Evolutionary conservation across 2,329 filamentous ascomycete genomes (phyloP).

Genomic region (Trichoderma semiorbis): DNA sequence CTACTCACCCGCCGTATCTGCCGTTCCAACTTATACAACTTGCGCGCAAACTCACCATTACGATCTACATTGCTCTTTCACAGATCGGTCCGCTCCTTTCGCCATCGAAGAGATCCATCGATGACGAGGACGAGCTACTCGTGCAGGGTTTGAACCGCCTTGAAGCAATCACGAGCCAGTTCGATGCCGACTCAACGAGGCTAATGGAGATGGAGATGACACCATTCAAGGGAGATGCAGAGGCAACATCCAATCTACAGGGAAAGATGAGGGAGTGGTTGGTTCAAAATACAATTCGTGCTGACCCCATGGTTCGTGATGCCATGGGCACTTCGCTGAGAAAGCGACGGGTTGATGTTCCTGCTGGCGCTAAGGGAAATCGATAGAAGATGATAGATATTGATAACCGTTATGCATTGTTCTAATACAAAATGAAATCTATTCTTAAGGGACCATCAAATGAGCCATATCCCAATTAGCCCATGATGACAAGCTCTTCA

Average conservation of each 20-base stretch:
- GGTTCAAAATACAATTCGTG: conserved; percentile 78
- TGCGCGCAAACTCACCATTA: conserved; percentile 71
- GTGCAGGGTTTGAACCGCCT: conserved; percentile 66
- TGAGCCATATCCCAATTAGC: not conserved
- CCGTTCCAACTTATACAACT: conserved; percentile 82
- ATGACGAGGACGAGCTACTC: conserved; percentile 47
- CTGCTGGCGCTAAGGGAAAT: conserved; percentile 56
- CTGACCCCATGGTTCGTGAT: conserved; percentile 76
- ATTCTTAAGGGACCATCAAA: not conserved
- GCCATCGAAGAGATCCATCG: conserved; percentile 30
- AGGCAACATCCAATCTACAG: conserved; percentile 55
- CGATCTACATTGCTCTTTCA: conserved; percentile 76
- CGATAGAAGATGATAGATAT: conserved; percentile 29
- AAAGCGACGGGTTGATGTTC: conserved; percentile 59
- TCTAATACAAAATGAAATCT: not conserved
- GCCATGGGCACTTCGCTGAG: conserved; percentile 68
- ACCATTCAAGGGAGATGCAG: conserved; percentile 73
- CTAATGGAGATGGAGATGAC: conserved; percentile 75
- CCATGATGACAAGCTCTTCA: not conserved
- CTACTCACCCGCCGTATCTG: conserved; percentile 60
- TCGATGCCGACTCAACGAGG: conserved; percentile 67
- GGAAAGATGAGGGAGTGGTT: conserved; percentile 80
- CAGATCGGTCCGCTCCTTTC: conserved; percentile 70
- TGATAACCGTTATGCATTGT: not conserved
- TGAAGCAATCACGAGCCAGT: conserved; percentile 53